Conservation (phyloP, 805 yeast genomes). For the Danielia reshetovae region DNA sequence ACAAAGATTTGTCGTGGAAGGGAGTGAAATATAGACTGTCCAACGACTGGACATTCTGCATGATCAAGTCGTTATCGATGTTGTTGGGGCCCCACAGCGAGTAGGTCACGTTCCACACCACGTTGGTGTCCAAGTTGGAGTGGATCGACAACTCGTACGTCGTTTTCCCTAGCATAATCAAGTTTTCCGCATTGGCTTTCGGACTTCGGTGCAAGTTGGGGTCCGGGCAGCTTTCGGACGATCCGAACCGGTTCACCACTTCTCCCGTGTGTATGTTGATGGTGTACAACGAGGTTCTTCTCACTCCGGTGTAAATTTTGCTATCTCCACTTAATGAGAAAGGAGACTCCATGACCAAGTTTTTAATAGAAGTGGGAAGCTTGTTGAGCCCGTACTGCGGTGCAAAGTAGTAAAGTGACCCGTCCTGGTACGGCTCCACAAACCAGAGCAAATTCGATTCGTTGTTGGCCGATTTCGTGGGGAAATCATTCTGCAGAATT, state of each 20-base stretch:
- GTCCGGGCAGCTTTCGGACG: constrained; percentile 30
- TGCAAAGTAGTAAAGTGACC: constrained; percentile 76
- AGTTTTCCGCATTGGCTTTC: constrained; percentile 5
- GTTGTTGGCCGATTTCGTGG: constrained; percentile 9
- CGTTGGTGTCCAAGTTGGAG: constrained; percentile 53
- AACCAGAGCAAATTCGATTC: constrained; percentile 59
- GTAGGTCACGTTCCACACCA: constrained; percentile 80
- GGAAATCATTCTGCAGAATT: constrained; percentile 25
- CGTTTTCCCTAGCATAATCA: constrained; percentile 64
- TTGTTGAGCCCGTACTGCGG: constrained; percentile 71
- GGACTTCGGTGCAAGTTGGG: constrained; percentile 21
- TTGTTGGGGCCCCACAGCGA: constrained; percentile 92
- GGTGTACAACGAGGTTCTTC: constrained; percentile 71
- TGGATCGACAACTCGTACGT: constrained; percentile 74
- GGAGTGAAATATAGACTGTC: constrained; percentile 83
- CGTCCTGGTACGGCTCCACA: constrained; percentile 87
- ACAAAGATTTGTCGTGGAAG: constrained; percentile 70
- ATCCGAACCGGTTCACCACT: constrained; percentile 64
- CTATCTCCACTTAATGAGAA: constrained; percentile 72
- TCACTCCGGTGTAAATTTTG: constrained; percentile 81
- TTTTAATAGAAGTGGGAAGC: constrained; percentile 75
- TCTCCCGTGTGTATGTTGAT: constrained; percentile 74
- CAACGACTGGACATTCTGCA: constrained; percentile 47
- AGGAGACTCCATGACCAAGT: constrained; percentile 79
- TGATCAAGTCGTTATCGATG: constrained; percentile 56